Evolutionary conservation across 371 early-diverging fungal genomes (phyloP).

Genomic region (Haplosporangium sp.): DNA sequence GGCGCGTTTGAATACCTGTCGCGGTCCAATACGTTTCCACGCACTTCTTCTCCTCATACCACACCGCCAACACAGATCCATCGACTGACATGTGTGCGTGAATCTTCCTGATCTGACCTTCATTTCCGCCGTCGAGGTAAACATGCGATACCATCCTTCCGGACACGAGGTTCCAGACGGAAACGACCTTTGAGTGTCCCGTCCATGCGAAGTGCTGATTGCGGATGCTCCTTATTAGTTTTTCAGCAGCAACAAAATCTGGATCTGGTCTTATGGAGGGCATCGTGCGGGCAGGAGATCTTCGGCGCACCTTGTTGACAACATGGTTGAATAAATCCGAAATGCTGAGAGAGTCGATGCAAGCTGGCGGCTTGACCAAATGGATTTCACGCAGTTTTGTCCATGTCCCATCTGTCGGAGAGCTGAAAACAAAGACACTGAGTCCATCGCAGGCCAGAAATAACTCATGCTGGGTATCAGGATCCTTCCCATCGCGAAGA

Average conservation of each 20-base stretch:
- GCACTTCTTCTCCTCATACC: background rate
- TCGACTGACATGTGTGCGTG: background rate
- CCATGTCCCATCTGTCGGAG: background rate
- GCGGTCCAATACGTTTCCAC: background rate
- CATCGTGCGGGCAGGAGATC: background rate
- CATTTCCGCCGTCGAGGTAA: background rate
- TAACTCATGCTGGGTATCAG: background rate
- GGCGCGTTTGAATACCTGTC: background rate
- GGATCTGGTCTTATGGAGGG: background rate
- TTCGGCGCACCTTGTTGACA: too few relatives aligned
- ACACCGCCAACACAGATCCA: background rate
- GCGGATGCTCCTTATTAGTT: background rate
- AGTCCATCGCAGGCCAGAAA: background rate
- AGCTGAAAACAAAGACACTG: background rate
- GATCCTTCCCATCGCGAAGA: background rate
- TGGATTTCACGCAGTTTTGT: background rate
- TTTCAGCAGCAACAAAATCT: background rate
- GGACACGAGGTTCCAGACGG: background rate
- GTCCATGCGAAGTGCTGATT: constrained; percentile 1
- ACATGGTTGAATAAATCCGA: too few relatives aligned
- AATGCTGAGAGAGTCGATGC: background rate
- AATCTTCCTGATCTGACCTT: background rate
- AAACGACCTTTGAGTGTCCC: background rate
- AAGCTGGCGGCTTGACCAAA: background rate
- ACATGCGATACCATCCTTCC: background rate